phyloP scores from a whole-genome alignment of 768 basidiomycete species.

The Tylopilus balloui region DNA sequence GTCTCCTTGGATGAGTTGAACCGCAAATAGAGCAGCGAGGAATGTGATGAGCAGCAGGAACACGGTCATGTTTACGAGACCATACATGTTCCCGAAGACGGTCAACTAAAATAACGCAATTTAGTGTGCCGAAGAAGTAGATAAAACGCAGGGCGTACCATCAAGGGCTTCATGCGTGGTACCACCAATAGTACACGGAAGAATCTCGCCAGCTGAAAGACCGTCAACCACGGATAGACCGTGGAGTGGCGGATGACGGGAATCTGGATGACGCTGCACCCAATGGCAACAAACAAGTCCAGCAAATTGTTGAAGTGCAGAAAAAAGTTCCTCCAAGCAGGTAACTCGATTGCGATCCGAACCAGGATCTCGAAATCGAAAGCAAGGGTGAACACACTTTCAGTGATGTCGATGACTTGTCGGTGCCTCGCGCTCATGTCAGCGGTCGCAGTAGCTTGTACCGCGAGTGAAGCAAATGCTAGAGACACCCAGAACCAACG shows the following conservation, averaged over 20 bases:
- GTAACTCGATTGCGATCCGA: slow-evolving; percentile 64
- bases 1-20: slow-evolving; percentile 86
- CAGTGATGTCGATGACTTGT: slow-evolving; percentile 55
- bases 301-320: slow-evolving; percentile 56
- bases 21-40: slow-evolving; percentile 74
- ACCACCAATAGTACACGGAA: slow-evolving; percentile 89
- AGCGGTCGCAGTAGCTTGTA: slow-evolving; percentile 67
- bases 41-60: slow-evolving; percentile 91
- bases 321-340: slow-evolving; percentile 82
- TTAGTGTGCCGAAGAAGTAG: slow-evolving; percentile 6
- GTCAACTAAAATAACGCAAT: slow-evolving; percentile 49
- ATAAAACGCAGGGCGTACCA: slow-evolving; percentile 42
- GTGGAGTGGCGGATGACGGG: slow-evolving; percentile 61
- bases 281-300: slow-evolving; percentile 72
- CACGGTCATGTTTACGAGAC: slow-evolving; percentile 84
- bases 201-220: slow-evolving; percentile 82
- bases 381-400: slow-evolving; percentile 70
- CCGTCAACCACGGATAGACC: slow-evolving; percentile 84
- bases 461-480: slow-evolving; percentile 61
- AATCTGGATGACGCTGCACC: slow-evolving; percentile 76
- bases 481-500: slow-evolving; percentile 72
- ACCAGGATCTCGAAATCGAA: slow-evolving; percentile 88
- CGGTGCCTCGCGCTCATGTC: slow-evolving; percentile 44
- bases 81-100: slow-evolving; percentile 89
- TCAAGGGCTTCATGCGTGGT: slow-evolving; percentile 81